phyloP scores from a whole-genome alignment of 306 rosid genomes.

The Potentilla sterilis region DNA sequence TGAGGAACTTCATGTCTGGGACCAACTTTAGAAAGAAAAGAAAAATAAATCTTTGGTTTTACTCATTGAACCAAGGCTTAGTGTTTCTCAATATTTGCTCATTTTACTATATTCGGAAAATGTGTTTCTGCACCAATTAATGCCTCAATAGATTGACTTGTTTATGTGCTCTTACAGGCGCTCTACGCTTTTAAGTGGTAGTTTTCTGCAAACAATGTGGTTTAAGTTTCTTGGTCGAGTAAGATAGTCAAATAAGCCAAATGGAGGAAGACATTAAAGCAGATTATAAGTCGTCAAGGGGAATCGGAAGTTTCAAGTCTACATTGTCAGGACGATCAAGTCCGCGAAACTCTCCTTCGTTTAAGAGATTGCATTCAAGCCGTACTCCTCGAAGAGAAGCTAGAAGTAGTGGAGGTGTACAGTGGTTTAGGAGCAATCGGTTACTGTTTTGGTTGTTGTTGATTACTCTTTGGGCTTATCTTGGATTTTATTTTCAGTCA shows the following conservation, averaged over 20 bases:
- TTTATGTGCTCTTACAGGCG: neutral
- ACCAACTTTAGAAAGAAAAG: too few species aligned
- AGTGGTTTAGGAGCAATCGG: slow-evolving; percentile 58
- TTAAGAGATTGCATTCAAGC: slow-evolving; percentile 47
- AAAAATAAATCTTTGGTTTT: neutral
- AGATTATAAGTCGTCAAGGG: slow-evolving; percentile 45
- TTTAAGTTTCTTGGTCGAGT: slow-evolving; percentile 23
- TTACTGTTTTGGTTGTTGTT: slow-evolving; percentile 63
- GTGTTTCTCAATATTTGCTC: neutral
- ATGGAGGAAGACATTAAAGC: slow-evolving; percentile 64
- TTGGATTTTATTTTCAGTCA: slow-evolving; percentile 81
- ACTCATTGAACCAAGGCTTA: neutral
- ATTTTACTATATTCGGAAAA: neutral
- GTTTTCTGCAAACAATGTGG: neutral
- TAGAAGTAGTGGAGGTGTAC: slow-evolving; percentile 41
- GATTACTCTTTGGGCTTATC: slow-evolving; percentile 90
- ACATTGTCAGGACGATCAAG: slow-evolving; percentile 62
- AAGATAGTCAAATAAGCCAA: slow-evolving; percentile 33
- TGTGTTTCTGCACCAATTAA: neutral
- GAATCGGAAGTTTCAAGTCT: slow-evolving; percentile 56
- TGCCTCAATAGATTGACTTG: neutral
- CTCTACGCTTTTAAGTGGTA: neutral
- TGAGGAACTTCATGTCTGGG: too few species aligned
- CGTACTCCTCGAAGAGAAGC: slow-evolving; percentile 68
- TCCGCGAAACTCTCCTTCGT: slow-evolving; percentile 64